Evolutionary conservation across 345 rosid genomes (phyloP).

Genomic region (Gossypium thurberi): DNA sequence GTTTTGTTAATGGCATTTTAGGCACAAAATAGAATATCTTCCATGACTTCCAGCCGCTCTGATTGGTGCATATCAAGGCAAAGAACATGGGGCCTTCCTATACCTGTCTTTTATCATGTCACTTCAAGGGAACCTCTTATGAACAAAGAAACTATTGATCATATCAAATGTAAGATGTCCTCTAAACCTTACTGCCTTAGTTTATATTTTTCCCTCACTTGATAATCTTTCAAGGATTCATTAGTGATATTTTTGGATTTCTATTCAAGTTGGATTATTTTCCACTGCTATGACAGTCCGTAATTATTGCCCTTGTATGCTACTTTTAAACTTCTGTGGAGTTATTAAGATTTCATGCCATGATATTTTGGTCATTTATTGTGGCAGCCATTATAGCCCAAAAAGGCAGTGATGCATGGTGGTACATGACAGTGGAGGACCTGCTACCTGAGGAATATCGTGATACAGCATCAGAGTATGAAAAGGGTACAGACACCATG

Average conservation of each 20-base stretch:
- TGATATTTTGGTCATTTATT: conserved; percentile 15
- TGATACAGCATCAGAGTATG: conserved; percentile 66
- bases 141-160: conserved; percentile 78
- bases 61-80: conserved; percentile 99
- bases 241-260: not conserved
- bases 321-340: not conserved
- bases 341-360: not conserved
- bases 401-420: conserved; percentile 95
- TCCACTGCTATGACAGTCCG: conserved; percentile 8
- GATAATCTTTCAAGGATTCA: not conserved
- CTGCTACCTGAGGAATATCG: conserved; percentile 74
- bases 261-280: not conserved
- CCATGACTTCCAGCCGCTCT: conserved; percentile 90
- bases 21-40: conserved; percentile 84
- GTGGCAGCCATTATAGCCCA: conserved; percentile 61
- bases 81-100: conserved; percentile 95
- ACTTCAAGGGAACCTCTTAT: conserved; percentile 78
- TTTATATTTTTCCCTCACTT: not conserved
- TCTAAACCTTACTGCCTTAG: not conserved
- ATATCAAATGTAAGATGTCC: conserved; percentile 63
- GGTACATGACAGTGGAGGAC: conserved; percentile 88
- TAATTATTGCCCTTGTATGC: not conserved
- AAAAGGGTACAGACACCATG: conserved; percentile 94
- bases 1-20: conserved; percentile 25
- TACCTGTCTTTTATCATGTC: conserved; percentile 83